Base-by-base conservation (phyloP, 768 basidiomycete species). In the Tulasnella sp. region DNA sequence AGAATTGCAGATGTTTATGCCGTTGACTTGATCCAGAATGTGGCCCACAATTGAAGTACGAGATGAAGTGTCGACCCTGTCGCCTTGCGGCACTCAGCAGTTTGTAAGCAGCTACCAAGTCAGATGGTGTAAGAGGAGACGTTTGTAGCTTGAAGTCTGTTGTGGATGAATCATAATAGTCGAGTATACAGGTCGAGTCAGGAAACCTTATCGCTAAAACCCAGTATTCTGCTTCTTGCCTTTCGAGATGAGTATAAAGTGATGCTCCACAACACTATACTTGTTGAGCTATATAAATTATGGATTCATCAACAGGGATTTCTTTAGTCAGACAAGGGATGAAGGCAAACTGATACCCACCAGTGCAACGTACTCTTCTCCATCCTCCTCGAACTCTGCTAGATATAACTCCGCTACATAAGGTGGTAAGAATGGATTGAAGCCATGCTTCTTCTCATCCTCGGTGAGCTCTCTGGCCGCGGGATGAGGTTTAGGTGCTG, bases 21-120 rank as follows among this genome's bases (percentile, higher is more conserved):
- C 74, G 70, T 66, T 95, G 91, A 62, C 87, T 90, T 9, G 91
- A 89, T 24, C 90, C 90, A 52, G 84, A 87, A 48, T 71, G 69
- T 25, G 76, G 70, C 5, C 86, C 86, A 78, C 91, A 93, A 57
- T 96, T 96, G 65, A 90, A 95, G 66, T 95, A 95, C 1, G 83
- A 85, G 50, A 95, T 76, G 50, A 81, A 70, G 29, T 67, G 70
- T 53, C 70, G 72, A 12, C 78, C 76, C 0, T 69, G 70, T 58
- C 76, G 74, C 35, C 72, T 71, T 37, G 79, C 87, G 3, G 86
- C 81, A 1, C 72, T 63, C 2, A 96, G 69, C 25, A 93, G 68
- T n/a, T 69, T 63, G 65, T 90, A 91, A 4, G 79, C 71, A 52
- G 83, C 78, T 3, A 83, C 76, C 9, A 95, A 73, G 61, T 95